Conservation (phyloP, 495 filamentous ascomycete species). For the Friedmanniomyces endolithicus region DNA sequence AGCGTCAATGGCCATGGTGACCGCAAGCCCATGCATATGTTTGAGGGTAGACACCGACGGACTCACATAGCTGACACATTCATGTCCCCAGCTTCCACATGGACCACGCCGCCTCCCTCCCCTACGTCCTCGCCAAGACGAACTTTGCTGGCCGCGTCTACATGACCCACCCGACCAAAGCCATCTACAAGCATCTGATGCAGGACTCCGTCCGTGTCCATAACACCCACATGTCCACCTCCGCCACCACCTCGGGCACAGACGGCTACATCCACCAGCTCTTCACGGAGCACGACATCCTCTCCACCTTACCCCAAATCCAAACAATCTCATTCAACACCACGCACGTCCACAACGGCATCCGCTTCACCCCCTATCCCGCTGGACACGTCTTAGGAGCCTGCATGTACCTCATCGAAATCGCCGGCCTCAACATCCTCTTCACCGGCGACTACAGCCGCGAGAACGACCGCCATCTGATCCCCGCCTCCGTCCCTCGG, state of each 20-base stretch:
- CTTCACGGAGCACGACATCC: constrained; percentile 88
- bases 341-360: constrained; percentile 89
- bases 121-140: constrained; percentile 93
- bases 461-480: constrained; percentile 86
- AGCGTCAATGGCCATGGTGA: background rate
- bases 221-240: constrained; percentile 61
- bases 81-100: constrained; percentile 61
- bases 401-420: constrained; percentile 95
- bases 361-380: constrained; percentile 91
- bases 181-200: constrained; percentile 99
- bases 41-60: background rate
- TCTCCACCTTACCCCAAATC: constrained; percentile 82
- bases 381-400: constrained; percentile 96
- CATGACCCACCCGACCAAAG: constrained; percentile 98
- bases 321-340: constrained; percentile 98
- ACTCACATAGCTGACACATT: background rate
- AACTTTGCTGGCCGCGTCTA: constrained; percentile 94
- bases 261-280: constrained; percentile 38
- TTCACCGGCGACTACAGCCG: constrained; percentile 97
- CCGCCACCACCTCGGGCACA: constrained; percentile 42
- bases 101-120: constrained; percentile 90
- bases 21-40: background rate
- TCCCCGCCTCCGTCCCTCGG: constrained; percentile 76
- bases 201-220: constrained; percentile 88
- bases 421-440: constrained; percentile 86